Conservation (phyloP, 2,329 filamentous ascomycete species). For the Monilinia polystroma region DNA sequence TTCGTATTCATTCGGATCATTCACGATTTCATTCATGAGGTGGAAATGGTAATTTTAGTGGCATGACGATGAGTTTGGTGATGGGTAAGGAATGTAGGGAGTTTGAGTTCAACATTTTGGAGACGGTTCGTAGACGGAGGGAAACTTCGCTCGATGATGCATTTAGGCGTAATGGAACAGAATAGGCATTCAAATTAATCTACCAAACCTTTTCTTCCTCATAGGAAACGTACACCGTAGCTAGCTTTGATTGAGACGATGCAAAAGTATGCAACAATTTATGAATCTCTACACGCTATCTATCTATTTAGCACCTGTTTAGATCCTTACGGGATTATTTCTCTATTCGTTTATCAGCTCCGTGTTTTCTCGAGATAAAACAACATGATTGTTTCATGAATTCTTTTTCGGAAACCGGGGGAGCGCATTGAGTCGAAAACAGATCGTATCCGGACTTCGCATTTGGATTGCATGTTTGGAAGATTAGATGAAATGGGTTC, state of each 20-base stretch:
- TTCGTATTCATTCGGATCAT: not conserved
- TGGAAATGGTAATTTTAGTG: conserved; percentile 3
- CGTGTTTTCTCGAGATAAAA: no score
- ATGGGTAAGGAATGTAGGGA: not conserved
- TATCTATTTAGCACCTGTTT: not conserved
- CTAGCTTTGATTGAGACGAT: not conserved
- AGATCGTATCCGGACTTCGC: no score
- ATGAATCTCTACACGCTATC: not conserved
- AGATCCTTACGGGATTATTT: not conserved
- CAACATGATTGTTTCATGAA: no score
- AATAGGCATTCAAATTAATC: not conserved
- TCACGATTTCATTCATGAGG: not conserved
- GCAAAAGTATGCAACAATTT: not conserved
- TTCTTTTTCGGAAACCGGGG: no score
- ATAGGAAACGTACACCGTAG: not conserved
- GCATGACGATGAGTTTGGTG: not conserved
- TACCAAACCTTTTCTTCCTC: not conserved
- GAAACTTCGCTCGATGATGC: not conserved
- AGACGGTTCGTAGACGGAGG: not conserved
- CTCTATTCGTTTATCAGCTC: no score
- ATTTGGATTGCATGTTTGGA: not conserved
- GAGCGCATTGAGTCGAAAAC: no score
- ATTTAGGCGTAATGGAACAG: conserved; percentile 1
- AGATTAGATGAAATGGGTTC: not conserved
- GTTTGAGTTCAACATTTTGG: not conserved